Conservation (phyloP, 176 grass and related monocot species). For the Carex scoparia region DNA sequence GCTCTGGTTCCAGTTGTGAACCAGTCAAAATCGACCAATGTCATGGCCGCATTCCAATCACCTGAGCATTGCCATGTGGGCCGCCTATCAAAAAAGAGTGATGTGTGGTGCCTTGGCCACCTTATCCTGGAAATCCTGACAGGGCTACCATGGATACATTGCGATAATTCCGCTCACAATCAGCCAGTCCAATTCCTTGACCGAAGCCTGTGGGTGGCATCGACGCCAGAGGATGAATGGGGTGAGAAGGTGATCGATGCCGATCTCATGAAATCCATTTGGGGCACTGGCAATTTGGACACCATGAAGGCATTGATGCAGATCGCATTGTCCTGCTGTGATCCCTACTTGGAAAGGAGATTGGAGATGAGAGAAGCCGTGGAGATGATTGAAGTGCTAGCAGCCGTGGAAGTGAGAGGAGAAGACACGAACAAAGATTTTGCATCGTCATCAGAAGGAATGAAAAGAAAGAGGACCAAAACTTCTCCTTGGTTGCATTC, state of each 20-base stretch:
- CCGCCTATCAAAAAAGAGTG: no score
- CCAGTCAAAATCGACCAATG: slow-evolving; percentile 59
- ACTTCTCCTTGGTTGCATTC: slow-evolving; percentile 1
- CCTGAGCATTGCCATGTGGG: slow-evolving; percentile 56
- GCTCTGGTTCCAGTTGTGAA: slow-evolving; percentile 78
- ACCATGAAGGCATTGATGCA: slow-evolving; percentile 53
- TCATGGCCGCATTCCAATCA: slow-evolving; percentile 68
- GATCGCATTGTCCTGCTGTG: slow-evolving; percentile 72
- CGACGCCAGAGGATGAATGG: slow-evolving; percentile 43
- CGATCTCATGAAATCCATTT: not conserved
- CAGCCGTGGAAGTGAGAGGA: not conserved
- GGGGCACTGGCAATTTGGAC: slow-evolving; percentile 23
- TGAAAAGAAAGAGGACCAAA: not conserved
- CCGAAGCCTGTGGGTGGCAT: slow-evolving; percentile 15
- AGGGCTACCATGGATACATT: slow-evolving; percentile 31
- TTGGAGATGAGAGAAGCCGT: slow-evolving; percentile 62
- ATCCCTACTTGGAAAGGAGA: slow-evolving; percentile 40
- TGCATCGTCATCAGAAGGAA: not conserved
- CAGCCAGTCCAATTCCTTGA: slow-evolving; percentile 23
- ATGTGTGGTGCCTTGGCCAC: slow-evolving; percentile 9
- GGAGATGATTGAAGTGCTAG: slow-evolving; percentile 51
- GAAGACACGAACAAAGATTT: not conserved
- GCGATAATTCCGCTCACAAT: slow-evolving; percentile 25
- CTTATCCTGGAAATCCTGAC: slow-evolving; percentile 75
- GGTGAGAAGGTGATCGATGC: slow-evolving; percentile 33